Base-by-base conservation (phyloP, 495 filamentous ascomycete species). In the Aspergillus panamensis region DNA sequence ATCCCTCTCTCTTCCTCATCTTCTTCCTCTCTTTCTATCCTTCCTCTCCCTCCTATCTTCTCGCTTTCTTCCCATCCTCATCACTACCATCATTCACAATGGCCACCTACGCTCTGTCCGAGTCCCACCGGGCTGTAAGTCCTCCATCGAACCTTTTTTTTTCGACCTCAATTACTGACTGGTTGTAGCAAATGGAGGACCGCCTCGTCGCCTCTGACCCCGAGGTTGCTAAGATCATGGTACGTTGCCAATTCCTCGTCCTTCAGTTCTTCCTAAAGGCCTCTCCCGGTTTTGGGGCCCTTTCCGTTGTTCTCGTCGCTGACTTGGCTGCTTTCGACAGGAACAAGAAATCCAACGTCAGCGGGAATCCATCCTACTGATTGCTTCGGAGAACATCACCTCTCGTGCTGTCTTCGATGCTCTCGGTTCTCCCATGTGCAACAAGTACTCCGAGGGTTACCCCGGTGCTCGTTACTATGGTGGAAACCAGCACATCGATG, bases 401-500 rank as follows among this genome's bases (percentile, higher is more conserved):
- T 97, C 94, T 43, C 91, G 95, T 71, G 91, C 94, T 39, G 95
- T 99, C 19, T 85, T 99, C 48, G 91, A 97, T 81, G 92, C 93
- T 17, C 79, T 99, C 58, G 94, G 94, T 55, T 96, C 92, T 73
- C 89, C 94, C 51, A 99, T 99, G 94, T 95, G 94, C 79, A 99
- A 99, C 85, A 99, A 99, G 81, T 99, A 99, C 84, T 96, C 91
- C 3, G 94, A 99, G 80, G 94, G 94, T 65, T 96, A 96, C 77
- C 95, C 95, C 67, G 94, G 94, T 67, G 94, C 95, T 48, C 87
- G 94, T 73, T 99, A 99, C 84, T 99, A 99, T 72, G 95, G 95
- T 73, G 94, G 94, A 65, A 99, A 97, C 80, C 85, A 99, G 81
- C 91, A 96, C 82, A 99, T 99, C 59, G 94, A 99, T 73, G 80